Base-by-base conservation (phyloP, 441 rosid species). In the Sinapis alba region DNA sequence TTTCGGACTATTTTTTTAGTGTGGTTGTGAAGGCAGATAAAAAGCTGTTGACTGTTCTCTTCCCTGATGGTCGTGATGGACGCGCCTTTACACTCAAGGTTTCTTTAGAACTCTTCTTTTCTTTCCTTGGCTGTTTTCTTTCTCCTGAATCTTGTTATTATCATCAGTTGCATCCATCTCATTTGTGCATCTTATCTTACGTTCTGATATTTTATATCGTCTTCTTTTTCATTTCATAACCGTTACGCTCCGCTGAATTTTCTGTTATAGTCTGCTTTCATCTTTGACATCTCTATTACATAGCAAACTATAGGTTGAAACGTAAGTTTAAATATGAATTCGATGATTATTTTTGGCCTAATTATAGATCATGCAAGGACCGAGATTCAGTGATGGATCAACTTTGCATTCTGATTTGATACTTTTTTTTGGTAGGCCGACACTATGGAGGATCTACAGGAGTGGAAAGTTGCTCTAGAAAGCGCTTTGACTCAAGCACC, bases 81-180 rank as follows among this genome's bases (percentile, higher is more conserved):
- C 89, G 98, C 43, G 86, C 98, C 82, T 96, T 96, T 82, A 96
- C 99, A 24, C 92, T 96, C 59, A 96, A 96, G 98, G 98, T 96
- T 79, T 64, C 41, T 78, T 73, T 10, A 38, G 58, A 50, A 54
- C 5, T 20, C 36, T 51, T 13, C 53, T 32, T 21, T 47, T 2
- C 41, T 61, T 66, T 41, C 7, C 26, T 56, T 32, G 1, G 10
- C 43, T 53, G 20, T 32, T 20, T 59, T 23, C 7, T 20, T 16
- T 11, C 18, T 65, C 58, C 36, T 50, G 30, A 2, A 63, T 41
- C 43, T 27, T 62, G 16, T 56, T 63, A 12, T 23, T 60, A 32
- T 54, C 60, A 23, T 54, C 71, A 21, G 36, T 53, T 62, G 59
- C 71, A 38, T 53, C 69, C 64, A 19, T 26, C 26, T 76, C 26